Evolutionary conservation across 164 flowering plant genomes (phyloP).

Genomic region (Macadamia tetraphylla): DNA sequence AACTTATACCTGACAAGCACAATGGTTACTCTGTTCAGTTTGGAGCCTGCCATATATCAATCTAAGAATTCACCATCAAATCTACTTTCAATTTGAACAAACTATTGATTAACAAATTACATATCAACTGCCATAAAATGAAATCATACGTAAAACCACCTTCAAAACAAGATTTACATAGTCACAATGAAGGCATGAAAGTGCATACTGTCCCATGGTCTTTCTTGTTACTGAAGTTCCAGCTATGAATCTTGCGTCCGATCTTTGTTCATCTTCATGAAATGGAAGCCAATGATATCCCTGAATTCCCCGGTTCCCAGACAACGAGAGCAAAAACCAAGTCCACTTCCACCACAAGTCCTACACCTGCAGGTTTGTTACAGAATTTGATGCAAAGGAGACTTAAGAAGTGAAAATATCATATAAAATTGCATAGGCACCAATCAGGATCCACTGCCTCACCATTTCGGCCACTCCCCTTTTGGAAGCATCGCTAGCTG

Average conservation of each 20-base stretch:
- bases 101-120: too few relatives aligned
- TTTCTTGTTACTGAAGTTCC: not conserved
- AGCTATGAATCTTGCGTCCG: not conserved
- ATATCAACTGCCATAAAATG: too few relatives aligned
- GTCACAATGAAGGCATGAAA: too few relatives aligned
- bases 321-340: conserved; percentile 65
- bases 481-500: conserved; percentile 69
- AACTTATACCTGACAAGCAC: too few relatives aligned
- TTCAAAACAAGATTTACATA: too few relatives aligned
- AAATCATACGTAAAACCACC: too few relatives aligned
- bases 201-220: too few relatives aligned
- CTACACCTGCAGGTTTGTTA: conserved; percentile 51
- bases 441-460: conserved; percentile 12
- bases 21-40: too few relatives aligned
- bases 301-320: conserved; percentile 81
- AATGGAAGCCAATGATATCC: conserved; percentile 68
- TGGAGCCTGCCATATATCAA: too few relatives aligned
- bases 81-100: too few relatives aligned
- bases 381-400: not conserved
- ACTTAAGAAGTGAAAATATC: not conserved
- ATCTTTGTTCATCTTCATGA: conserved; percentile 40
- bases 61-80: too few relatives aligned
- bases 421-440: not conserved
- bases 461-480: conserved; percentile 98
- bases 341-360: conserved; percentile 80